Percentiles rank a stretch among this genome's conserved stretches.
Evolutionary conservation across 2,329 filamentous ascomycete genomes (phyloP).

Genomic region (Nectriaceae sp.): DNA sequence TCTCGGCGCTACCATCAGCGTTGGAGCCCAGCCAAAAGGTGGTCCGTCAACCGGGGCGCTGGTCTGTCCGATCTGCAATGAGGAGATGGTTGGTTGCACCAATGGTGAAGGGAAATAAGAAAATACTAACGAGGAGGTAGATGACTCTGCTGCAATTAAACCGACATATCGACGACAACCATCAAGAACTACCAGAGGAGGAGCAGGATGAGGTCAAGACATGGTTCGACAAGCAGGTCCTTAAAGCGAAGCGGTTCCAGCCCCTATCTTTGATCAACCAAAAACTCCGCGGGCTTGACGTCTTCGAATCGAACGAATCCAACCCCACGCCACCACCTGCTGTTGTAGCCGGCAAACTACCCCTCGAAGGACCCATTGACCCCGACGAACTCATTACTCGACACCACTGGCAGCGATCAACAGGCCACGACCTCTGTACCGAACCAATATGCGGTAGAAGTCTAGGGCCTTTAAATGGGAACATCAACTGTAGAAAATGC

Average conservation of each 20-base stretch:
- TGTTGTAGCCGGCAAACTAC: constrained; percentile 40
- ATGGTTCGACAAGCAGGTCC: constrained; percentile 94
- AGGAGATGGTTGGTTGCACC: constrained; percentile 77
- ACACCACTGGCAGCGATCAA: constrained; percentile 83
- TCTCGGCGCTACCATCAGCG: constrained; percentile 76
- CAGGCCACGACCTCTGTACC: constrained; percentile 76
- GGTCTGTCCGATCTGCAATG: constrained; percentile 95
- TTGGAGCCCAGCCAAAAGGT: constrained; percentile 58
- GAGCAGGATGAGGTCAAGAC: constrained; percentile 95
- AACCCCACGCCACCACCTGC: constrained; percentile 35
- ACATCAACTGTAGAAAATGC: constrained; percentile 90
- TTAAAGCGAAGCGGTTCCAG: constrained; percentile 91
- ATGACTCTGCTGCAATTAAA: constrained; percentile 92
- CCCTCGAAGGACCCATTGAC: constrained; percentile 56
- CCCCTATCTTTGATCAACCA: constrained; percentile 89
- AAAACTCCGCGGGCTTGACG: constrained; percentile 87
- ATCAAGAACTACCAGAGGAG: constrained; percentile 85
- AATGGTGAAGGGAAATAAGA: neutral
- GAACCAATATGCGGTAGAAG: constrained; percentile 84
- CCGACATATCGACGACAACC: constrained; percentile 78
- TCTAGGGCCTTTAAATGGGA: constrained; percentile 77
- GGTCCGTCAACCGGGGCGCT: constrained; percentile 61
- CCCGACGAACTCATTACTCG: constrained; percentile 89
- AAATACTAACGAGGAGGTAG: constrained; percentile 43
- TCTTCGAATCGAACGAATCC: constrained; percentile 89